A percentile compares a stretch with the other conserved stretches of the same genome.
Conservation (phyloP, 768 basidiomycete genomes). For the Collybia sp. region DNA sequence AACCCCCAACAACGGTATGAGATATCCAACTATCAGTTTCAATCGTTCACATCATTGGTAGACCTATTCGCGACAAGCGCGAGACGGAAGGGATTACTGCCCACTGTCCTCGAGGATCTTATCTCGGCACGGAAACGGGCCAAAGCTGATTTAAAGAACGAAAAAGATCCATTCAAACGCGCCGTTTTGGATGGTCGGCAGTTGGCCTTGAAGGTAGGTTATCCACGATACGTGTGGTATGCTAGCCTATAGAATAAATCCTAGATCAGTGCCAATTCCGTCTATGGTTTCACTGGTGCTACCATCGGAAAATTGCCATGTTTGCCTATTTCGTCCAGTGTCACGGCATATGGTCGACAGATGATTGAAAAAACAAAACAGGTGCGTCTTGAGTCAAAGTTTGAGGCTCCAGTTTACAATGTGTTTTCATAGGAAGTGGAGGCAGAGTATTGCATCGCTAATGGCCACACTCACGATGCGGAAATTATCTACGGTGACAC, state of each 20-base stretch:
- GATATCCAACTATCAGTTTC: neutral
- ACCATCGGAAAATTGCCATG: conserved; percentile 97
- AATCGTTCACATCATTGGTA: conserved; percentile 21
- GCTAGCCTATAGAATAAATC: neutral
- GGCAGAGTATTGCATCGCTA: conserved; percentile 76
- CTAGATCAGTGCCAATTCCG: conserved; percentile 97
- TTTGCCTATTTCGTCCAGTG: conserved; percentile 91
- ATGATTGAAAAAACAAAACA: conserved; percentile 98
- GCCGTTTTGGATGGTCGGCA: conserved; percentile 98
- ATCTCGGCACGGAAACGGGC: conserved; percentile 92
- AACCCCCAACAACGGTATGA: conserved; percentile 90
- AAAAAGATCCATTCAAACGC: conserved; percentile 94
- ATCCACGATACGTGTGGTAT: neutral
- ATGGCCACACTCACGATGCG: conserved; percentile 84
- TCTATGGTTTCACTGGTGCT: conserved; percentile 98
- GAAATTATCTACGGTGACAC: conserved; percentile 98
- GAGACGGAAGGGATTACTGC: conserved; percentile 83
- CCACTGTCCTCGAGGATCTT: conserved; percentile 89
- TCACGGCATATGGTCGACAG: conserved; percentile 94
- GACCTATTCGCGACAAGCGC: conserved; percentile 79
- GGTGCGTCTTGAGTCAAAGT: conserved; percentile 30
- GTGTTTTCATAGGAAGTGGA: conserved; percentile 69
- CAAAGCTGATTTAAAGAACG: conserved; percentile 93
- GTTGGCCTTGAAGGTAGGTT: conserved; percentile 82
- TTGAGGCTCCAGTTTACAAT: neutral